Evolutionary conservation across 176 grass and related monocot genomes (phyloP).

Genomic region (Oryza brachyantha): DNA sequence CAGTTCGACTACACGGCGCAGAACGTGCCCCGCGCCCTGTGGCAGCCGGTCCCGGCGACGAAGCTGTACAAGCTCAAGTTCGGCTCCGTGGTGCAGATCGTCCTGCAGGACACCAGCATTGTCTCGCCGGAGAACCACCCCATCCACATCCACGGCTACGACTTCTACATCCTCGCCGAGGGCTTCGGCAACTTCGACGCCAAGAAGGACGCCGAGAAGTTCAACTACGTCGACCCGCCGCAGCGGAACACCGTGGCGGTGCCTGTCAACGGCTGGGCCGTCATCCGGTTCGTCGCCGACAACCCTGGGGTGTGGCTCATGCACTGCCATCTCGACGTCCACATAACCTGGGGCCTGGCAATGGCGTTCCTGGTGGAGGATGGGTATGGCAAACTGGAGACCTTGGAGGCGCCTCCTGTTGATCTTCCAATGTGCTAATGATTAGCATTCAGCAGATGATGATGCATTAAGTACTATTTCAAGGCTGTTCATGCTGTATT

Average conservation of each 20-base stretch:
- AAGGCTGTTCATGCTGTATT: slow-evolving; percentile 12
- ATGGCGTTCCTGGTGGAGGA: slow-evolving; percentile 81
- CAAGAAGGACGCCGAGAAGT: slow-evolving; percentile 53
- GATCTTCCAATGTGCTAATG: slow-evolving; percentile 66
- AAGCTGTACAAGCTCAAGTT: slow-evolving; percentile 67
- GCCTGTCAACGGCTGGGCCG: slow-evolving; percentile 72
- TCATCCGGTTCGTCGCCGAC: slow-evolving; percentile 75
- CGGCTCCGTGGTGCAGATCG: slow-evolving; percentile 67
- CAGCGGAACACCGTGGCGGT: slow-evolving; percentile 69
- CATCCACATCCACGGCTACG: slow-evolving; percentile 78
- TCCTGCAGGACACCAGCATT: slow-evolving; percentile 75
- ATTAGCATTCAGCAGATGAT: slow-evolving; percentile 11
- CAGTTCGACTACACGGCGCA: slow-evolving; percentile 70
- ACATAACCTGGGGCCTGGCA: slow-evolving; percentile 78
- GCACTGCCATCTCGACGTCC: slow-evolving; percentile 90
- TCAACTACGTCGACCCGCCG: slow-evolving; percentile 70
- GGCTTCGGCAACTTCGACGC: slow-evolving; percentile 76
- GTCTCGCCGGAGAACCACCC: slow-evolving; percentile 71
- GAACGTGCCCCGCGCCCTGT: slow-evolving; percentile 45
- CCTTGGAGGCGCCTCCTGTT: slow-evolving; percentile 43
- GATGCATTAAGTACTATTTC: not conserved
- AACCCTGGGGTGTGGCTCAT: slow-evolving; percentile 80
- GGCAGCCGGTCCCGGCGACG: slow-evolving; percentile 53
- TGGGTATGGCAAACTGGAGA: slow-evolving; percentile 47
- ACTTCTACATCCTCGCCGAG: slow-evolving; percentile 63